Percentiles rank a stretch among this genome's conserved stretches.
These are phyloP conservation scores for Leptodermis oblonga DNA, from an alignment of 257 asterid species.

Conservation along the genomic window DNA sequence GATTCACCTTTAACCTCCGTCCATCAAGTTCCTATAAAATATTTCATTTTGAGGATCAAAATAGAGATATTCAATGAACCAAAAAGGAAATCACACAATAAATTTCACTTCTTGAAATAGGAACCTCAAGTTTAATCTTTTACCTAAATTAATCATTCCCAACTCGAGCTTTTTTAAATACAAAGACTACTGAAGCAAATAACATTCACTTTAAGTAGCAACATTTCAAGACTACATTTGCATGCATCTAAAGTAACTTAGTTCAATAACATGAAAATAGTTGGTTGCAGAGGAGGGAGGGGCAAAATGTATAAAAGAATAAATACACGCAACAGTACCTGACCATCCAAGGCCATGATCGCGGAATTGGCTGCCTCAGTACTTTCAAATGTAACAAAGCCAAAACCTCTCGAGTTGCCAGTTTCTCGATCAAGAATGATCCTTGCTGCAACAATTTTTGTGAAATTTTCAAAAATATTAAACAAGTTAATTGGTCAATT, in stretches of 20 bases:
- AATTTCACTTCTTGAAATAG: background rate
- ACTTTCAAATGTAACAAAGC: constrained; percentile 57
- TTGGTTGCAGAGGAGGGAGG: background rate
- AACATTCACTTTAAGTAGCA: background rate
- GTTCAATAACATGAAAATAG: background rate
- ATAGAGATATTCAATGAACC: background rate
- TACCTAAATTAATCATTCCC: background rate
- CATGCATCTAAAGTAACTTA: background rate
- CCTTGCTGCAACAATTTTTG: constrained; percentile 43
- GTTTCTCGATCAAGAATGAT: constrained; percentile 70
- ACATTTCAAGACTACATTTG: background rate
- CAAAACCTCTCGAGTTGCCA: constrained; percentile 88
- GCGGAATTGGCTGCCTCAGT: constrained; percentile 82
- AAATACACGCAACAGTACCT: constrained; percentile 37
- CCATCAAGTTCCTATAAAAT: constrained; percentile 70
- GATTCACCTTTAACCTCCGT: constrained; percentile 61
- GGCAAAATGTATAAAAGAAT: background rate
- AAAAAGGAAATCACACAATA: background rate
- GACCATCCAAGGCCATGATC: constrained; percentile 80
- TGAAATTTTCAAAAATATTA: background rate
- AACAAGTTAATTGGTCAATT: background rate
- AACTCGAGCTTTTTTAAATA: background rate
- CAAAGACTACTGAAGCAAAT: background rate
- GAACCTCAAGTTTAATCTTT: background rate
- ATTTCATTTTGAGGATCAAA: background rate